A percentile compares a stretch with the other conserved stretches of the same genome.
phyloP scores from a whole-genome alignment of 2,329 filamentous ascomycete species.

The Phoma sp. region DNA sequence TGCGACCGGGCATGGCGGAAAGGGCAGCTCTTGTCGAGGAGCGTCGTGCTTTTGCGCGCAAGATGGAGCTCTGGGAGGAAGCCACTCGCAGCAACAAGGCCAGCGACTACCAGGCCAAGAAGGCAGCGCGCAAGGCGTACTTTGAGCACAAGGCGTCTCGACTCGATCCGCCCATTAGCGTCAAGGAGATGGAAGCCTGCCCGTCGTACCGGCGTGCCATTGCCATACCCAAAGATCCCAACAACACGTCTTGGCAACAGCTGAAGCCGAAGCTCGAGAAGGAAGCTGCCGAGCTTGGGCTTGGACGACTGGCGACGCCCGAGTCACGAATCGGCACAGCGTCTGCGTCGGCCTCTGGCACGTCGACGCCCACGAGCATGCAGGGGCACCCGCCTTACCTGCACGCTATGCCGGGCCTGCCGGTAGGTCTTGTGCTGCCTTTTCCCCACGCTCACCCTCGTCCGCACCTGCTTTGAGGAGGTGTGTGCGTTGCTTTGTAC shows the following conservation, averaged over 20 bases:
- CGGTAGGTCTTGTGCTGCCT: slow-evolving; percentile 1
- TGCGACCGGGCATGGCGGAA: slow-evolving; percentile 28
- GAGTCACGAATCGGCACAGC: slow-evolving; percentile 16
- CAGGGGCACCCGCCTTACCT: slow-evolving; percentile 18
- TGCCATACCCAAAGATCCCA: slow-evolving; percentile 48
- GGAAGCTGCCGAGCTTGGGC: slow-evolving; percentile 34
- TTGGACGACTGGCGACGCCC: slow-evolving; percentile 17
- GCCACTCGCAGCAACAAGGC: slow-evolving; percentile 36
- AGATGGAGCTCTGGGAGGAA: slow-evolving; percentile 49
- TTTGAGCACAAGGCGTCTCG: slow-evolving; percentile 47
- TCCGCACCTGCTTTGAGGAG: neutral
- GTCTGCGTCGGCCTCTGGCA: slow-evolving; percentile 27
- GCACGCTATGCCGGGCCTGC: slow-evolving; percentile 17
- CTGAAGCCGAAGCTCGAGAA: slow-evolving; percentile 47
- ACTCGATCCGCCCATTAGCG: slow-evolving; percentile 46
- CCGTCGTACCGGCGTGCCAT: slow-evolving; percentile 49
- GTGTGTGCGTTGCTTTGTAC: neutral
- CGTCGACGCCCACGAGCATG: slow-evolving; percentile 28
- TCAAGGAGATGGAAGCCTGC: slow-evolving; percentile 46
- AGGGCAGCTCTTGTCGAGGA: slow-evolving; percentile 39
- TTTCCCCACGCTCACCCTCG: slow-evolving; percentile 4
- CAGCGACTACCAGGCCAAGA: slow-evolving; percentile 41
- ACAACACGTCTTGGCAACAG: slow-evolving; percentile 45
- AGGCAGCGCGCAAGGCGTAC: slow-evolving; percentile 42
- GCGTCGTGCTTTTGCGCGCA: slow-evolving; percentile 41